Base-by-base conservation (phyloP, 129 eudicot species). In the Apium graveolens region DNA sequence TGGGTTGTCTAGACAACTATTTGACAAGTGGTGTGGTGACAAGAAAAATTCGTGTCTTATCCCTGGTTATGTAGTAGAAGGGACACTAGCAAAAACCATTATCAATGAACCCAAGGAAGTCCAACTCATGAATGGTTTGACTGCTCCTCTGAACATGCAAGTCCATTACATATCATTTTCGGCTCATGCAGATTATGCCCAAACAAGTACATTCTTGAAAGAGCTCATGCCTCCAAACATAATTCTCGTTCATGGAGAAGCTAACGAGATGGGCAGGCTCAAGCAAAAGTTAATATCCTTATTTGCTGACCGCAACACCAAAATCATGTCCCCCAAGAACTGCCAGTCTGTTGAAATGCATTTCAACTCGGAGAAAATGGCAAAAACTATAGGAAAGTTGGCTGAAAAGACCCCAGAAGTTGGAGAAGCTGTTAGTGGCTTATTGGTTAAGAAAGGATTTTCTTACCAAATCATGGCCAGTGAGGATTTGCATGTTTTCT, bases 181-280 rank as follows among this genome's bases (percentile, higher is more conserved):
- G 14, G 98, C 98, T 80, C 98, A 95, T 16, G 98, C 98, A 1
- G 98, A 95, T 77, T 95, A 85, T 73, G 91, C 90, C 32, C 97
- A 95, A 74, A 95, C 98, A 20, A 95, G 97, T 82, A 84, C 92
- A 3, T 95, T 95, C 81, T 82, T 95, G 80, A 90, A 95, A 80
- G 98, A 95, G 80, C 96, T 95, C 49, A 90, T 90, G 97, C 98
- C 97, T 63, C 98, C 97, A 12, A 95, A 95, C 86, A 90, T 95
- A 20, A 90, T 95, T 72, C 86, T 95, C 57, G 98, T 95, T 53
- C 98, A 95, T 43, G 98, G 98, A 31, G 98, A 90, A 80, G 96
- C 98, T 17, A 91, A 88, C 37, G 97, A 91, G 89, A 95, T 95
- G 98, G 97, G 91, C 8, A 87, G 98, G 85, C 92, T 95, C 41